Percentiles rank a stretch among this genome's conserved stretches.
Evolutionary conservation across 345 rosid genomes (phyloP).

Genomic region (Salix koriyanagi): DNA sequence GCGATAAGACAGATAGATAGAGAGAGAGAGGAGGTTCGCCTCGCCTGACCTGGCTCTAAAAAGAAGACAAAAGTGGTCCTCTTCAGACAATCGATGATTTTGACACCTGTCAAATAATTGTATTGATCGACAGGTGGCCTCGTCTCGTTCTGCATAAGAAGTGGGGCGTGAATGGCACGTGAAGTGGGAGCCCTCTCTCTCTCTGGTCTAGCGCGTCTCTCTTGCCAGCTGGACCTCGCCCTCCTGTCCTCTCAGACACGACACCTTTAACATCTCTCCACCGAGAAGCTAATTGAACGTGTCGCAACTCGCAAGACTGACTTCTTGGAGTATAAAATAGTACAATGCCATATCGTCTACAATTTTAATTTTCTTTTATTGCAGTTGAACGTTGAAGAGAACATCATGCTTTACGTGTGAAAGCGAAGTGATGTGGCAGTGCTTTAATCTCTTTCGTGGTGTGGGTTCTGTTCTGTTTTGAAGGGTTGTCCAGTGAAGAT

Average conservation of each 20-base stretch:
- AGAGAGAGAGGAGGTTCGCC: slow-evolving; percentile 4
- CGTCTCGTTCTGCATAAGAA: not conserved
- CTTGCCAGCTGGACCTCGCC: slow-evolving; percentile 33
- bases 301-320: not conserved
- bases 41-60: slow-evolving; percentile 26
- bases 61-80: slow-evolving; percentile 33
- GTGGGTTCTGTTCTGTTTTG: not conserved
- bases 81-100: slow-evolving; percentile 9
- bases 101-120: slow-evolving; percentile 24
- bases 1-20: not conserved
- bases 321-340: not conserved
- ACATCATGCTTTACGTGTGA: slow-evolving; percentile 22
- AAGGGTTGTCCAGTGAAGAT: not conserved
- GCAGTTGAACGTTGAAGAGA: slow-evolving; percentile 6
- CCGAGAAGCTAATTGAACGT: not conserved
- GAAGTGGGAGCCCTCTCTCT: slow-evolving; percentile 34
- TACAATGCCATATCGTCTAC: not conserved
- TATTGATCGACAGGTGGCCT: not conserved
- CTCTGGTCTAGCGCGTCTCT: slow-evolving; percentile 15
- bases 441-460: not conserved
- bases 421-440: not conserved
- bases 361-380: not conserved
- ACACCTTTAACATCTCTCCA: slow-evolving; percentile 11
- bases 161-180: slow-evolving; percentile 38
- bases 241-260: slow-evolving; percentile 29